Evolutionary conservation across 805 yeast species (phyloP), one percentile per base, ranked within the genome.

Genomic region (Metschnikowia similis): DNA sequence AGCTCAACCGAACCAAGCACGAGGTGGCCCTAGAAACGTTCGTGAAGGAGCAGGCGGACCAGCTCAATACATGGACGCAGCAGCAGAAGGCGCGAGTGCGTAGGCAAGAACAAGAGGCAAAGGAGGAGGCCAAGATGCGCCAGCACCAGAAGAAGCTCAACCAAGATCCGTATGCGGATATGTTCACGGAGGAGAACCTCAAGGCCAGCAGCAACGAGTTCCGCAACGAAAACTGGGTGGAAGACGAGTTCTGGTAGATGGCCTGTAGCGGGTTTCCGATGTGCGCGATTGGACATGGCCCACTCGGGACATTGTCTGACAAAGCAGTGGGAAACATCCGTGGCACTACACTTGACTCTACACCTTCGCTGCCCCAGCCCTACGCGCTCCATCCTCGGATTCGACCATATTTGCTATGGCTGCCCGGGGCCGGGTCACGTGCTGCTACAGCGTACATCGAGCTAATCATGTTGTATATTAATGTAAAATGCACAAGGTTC

Each of bases 1-100:
- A 82, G 54, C 67, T 87, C 51, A 80, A 77, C 59, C 85, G 84
- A 65, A 84, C 92, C 5, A 79, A 81, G 53, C 69, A 72, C 1
- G 91, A 86, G 59, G 60, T 73, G 16, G 53, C 69, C 28, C 80
- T 81, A 1, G 82, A 81, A 2, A 61, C 62, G 52, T 82, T 62
- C 65, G 65, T 62, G 32, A 59, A 57, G 28, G 59, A 59, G n/a
- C 74, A 69, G 47, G 59, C 61, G 40, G 56, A 57, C 10, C 52
- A 55, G 67, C 69, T 43, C 48, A 66, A 56, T 47, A 66, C 67
- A 8, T 60, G 65, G 47, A 74, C 72, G 30, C 69, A 69, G 47
- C 55, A 65, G 21, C 75, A 74, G 48, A 74, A 72, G 61, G 74
- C 69, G 26, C 66, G 65, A 46, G 72, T 72, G 16, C 60, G 72